Conservation (phyloP, 441 rosid species). For the Brassica balearica region DNA sequence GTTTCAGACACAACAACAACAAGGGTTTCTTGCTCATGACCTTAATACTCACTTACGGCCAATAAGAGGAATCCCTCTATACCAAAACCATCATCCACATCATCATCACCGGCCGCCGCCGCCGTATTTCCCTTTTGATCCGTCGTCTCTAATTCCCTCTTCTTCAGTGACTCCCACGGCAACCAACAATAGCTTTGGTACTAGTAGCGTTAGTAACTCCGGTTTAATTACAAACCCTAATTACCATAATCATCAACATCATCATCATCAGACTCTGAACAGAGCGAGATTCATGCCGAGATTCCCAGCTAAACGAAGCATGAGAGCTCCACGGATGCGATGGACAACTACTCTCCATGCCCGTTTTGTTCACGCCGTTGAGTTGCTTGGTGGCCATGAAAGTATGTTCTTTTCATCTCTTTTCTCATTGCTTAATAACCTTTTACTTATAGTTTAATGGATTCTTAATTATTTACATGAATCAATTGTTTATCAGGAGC, state of each 20-base stretch:
- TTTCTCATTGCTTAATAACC: conserved; percentile 12
- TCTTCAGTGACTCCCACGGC: conserved; percentile 47
- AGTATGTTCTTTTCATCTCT: conserved; percentile 56
- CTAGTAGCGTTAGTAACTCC: no score
- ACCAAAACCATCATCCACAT: conserved; percentile 62
- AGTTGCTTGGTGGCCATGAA: conserved; percentile 97
- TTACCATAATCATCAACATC: conserved; percentile 17
- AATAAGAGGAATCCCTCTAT: conserved; percentile 92
- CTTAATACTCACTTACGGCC: conserved; percentile 76
- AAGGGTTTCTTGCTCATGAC: conserved; percentile 55
- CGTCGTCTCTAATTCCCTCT: conserved; percentile 55
- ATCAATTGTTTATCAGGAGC: conserved; percentile 64
- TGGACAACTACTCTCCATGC: conserved; percentile 98
- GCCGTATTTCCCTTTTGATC: conserved; percentile 62
- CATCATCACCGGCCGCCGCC: conserved; percentile 44
- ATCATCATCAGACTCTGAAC: conserved; percentile 55
- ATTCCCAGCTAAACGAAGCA: conserved; percentile 80
- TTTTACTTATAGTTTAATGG: neutral
- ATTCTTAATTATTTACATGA: conserved; percentile 26
- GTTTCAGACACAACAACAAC: conserved; percentile 46
- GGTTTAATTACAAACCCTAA: no score
- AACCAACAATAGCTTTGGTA: conserved; percentile 24
- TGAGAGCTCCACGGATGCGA: conserved; percentile 98
- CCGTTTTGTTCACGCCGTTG: conserved; percentile 96
- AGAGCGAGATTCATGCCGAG: conserved; percentile 82